Base-by-base conservation (phyloP, 2,329 filamentous ascomycete genomes). In the Macroventuria anomochaeta region DNA sequence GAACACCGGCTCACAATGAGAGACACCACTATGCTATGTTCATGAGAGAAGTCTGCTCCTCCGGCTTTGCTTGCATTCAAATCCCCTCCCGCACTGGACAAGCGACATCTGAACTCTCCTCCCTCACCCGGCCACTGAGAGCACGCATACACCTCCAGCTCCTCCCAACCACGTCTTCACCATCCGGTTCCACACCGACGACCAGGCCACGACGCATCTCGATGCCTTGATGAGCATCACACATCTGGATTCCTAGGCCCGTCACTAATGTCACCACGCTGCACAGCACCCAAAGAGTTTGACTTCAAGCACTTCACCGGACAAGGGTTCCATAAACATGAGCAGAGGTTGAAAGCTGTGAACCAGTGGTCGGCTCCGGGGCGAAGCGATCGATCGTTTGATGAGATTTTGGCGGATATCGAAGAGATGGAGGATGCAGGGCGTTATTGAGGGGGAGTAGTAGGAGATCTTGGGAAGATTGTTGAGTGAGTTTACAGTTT, bases 261-360 rank as follows among this genome's bases (percentile, higher is more conserved):
- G 7, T 39, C 44, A 8, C 44, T 36, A 3, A 32, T 50, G 23
- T 39, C 46, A 15, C 10, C 31, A 4, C 38, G 31, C 20, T 17
- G 10, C 23, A 7, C 34, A 3, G 15, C 15, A 7, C 10, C 11
- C 1, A 29, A 15, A 25, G 23, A 25, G 23, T 25, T 8, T 25
- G 8, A n/a, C n/a, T n/a, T 8, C 23, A 17, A 17, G 26, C 17
- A 50, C 32, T 43, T 50, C 47, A 43, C 32, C 3, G 39, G 47
- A 1, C 3, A 17, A 18, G 33, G 47, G 1, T 50, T 50, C 23
- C 15, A 26, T 3, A 29, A 23, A n/a, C 20, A 38, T 2, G 10
- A 31, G 17, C 47, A 51, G 15, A 25, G 33, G 21, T 29, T 41
- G 25, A 11, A 15, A n/a, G 46, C 37, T 12, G 29, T 36, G 15